Percentiles rank a stretch among this genome's conserved stretches.
Evolutionary conservation across 2,329 filamentous ascomycete species (phyloP).

Genomic region (Monilinia laxa): DNA sequence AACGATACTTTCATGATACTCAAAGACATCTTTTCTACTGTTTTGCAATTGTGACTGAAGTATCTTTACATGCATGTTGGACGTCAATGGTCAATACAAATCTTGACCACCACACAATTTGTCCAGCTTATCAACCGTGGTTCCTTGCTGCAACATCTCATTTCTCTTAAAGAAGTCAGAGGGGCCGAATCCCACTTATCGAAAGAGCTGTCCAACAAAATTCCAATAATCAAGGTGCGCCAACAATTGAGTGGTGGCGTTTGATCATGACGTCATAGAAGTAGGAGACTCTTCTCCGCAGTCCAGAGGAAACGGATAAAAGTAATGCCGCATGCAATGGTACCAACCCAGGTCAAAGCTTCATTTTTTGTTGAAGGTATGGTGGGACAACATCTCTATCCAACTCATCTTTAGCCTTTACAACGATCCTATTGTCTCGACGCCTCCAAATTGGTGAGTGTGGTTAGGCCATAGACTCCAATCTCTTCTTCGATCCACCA

Average conservation of each 20-base stretch:
- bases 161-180: too few relatives aligned
- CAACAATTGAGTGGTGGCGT: neutral
- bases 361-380: neutral
- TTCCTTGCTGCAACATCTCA: too few relatives aligned
- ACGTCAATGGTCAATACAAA: neutral
- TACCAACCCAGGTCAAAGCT: neutral
- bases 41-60: neutral
- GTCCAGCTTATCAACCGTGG: neutral
- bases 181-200: too few relatives aligned
- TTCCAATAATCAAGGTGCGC: neutral
- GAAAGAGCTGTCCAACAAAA: neutral
- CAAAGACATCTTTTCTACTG: neutral
- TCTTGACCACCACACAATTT: too few relatives aligned
- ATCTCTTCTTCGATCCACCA: slow-evolving; percentile 5
- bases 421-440: too few relatives aligned
- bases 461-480: neutral
- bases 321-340: neutral
- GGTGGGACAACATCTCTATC: neutral
- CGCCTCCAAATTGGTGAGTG: neutral
- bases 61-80: neutral
- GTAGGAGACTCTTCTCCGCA: neutral
- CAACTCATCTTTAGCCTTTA: neutral
- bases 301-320: neutral
- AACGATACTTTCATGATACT: slow-evolving; percentile 12
- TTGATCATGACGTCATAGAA: neutral